Evolutionary conservation across 192 early-diverging fungal species (phyloP).

Genomic region (Backusella mclennaniae): DNA sequence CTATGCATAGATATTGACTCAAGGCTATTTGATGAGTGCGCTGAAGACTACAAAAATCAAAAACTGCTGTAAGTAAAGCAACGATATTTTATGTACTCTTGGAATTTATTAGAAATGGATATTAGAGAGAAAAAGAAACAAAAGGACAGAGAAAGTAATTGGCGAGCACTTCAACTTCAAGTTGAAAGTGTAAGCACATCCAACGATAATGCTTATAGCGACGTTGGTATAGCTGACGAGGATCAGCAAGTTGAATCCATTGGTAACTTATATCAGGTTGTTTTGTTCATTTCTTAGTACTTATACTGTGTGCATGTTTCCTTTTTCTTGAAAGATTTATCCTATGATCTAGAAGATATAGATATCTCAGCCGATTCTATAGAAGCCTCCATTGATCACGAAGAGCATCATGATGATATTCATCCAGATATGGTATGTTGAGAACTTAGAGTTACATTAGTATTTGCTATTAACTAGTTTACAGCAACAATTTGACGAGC

Average conservation of each 20-base stretch:
- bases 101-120: neutral
- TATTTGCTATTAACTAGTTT: neutral
- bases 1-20: slow-evolving; percentile 89
- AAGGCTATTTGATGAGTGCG: slow-evolving; percentile 85
- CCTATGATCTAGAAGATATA: slow-evolving; percentile 9
- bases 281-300: neutral
- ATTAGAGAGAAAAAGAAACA: slow-evolving; percentile 76
- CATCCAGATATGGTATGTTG: slow-evolving; percentile 31
- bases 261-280: neutral
- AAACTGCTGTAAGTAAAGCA: slow-evolving; percentile 48
- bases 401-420: slow-evolving; percentile 20
- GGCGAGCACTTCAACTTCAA: slow-evolving; percentile 68
- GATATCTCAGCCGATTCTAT: slow-evolving; percentile 2
- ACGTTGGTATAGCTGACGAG: neutral
- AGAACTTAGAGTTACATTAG: neutral
- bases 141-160: slow-evolving; percentile 78
- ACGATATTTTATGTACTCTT: neutral
- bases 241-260: neutral
- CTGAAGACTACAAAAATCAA: slow-evolving; percentile 79
- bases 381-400: slow-evolving; percentile 6
- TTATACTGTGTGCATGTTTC: neutral
- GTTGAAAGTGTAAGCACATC: slow-evolving; percentile 20
- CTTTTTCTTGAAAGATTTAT: neutral
- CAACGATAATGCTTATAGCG: neutral
- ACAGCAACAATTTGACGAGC: slow-evolving; percentile 48